Evolutionary conservation across 2,329 filamentous ascomycete species (phyloP).

Genomic region (Triangularia verruculosa): DNA sequence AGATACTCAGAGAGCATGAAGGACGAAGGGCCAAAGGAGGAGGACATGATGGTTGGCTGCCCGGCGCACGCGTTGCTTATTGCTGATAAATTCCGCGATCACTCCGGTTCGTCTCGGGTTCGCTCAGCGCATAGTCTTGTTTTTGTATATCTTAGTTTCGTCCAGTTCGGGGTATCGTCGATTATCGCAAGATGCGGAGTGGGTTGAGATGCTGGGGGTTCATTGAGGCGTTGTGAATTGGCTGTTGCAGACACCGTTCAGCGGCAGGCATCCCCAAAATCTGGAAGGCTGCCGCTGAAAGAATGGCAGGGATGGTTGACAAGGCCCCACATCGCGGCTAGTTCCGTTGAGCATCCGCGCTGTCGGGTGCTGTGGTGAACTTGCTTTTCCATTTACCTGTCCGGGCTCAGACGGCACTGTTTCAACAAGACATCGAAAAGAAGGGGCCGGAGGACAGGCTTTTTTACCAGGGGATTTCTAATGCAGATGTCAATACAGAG

Average conservation of each 20-base stretch:
- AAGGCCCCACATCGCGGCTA: neutral
- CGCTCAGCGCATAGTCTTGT: neutral
- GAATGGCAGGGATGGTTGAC: neutral
- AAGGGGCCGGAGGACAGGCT: neutral
- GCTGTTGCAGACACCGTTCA: neutral
- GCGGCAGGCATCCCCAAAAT: neutral
- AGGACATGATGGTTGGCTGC: constrained; percentile 20
- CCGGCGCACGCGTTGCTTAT: neutral
- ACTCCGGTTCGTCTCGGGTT: neutral
- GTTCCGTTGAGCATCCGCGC: neutral
- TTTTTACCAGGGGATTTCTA: neutral
- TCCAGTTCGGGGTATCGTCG: neutral
- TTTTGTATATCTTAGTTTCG: neutral
- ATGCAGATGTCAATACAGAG: neutral
- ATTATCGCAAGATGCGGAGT: neutral
- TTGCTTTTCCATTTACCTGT: neutral
- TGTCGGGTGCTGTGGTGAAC: neutral
- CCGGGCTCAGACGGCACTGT: neutral
- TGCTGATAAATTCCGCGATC: neutral
- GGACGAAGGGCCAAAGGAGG: constrained; percentile 40
- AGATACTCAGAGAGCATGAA: constrained; percentile 80
- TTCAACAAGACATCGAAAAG: too few species aligned
- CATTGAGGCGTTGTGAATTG: neutral
- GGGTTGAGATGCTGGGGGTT: neutral
- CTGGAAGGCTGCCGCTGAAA: neutral